Percentiles rank a stretch among this genome's conserved stretches.
phyloP scores from a whole-genome alignment of 345 rosid species.

The Salix exigua region DNA sequence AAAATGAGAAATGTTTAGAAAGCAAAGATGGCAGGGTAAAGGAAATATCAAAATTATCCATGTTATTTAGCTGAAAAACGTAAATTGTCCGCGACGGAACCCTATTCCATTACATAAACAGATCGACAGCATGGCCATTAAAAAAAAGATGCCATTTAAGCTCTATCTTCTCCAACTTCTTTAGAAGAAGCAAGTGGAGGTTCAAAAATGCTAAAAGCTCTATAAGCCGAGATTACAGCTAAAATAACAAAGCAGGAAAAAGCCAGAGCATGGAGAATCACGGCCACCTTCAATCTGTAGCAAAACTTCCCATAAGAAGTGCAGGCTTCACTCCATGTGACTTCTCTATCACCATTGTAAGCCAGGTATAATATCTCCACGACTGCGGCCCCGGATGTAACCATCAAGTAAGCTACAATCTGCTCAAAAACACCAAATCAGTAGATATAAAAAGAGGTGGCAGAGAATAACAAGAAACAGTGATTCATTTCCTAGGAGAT shows the following conservation, averaged over 20 bases:
- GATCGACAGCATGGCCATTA: background rate
- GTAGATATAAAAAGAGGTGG: background rate
- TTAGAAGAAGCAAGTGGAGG: conserved; percentile 50
- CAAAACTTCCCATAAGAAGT: conserved; percentile 57
- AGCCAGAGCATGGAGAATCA: conserved; percentile 57
- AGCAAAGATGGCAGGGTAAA: background rate
- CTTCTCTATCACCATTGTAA: conserved; percentile 55
- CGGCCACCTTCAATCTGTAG: conserved; percentile 48
- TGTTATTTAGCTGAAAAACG: too few species aligned
- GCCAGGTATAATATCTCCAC: conserved; percentile 58
- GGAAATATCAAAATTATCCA: too few species aligned
- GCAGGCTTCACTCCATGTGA: conserved; percentile 90
- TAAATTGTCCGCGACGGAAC: too few species aligned
- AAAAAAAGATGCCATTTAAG: background rate
- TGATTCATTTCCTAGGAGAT: background rate
- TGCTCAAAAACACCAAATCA: conserved; percentile 16
- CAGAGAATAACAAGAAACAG: background rate
- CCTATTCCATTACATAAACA: background rate
- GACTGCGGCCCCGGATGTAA: conserved; percentile 71
- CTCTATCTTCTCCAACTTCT: conserved; percentile 21
- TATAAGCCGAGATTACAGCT: conserved; percentile 70
- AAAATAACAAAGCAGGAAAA: conserved; percentile 54
- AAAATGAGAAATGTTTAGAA: too few species aligned
- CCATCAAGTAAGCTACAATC: conserved; percentile 73
- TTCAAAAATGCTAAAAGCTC: conserved; percentile 61